phyloP scores from a whole-genome alignment of 2,329 filamentous ascomycete genomes.

The Xylariales sp. region DNA sequence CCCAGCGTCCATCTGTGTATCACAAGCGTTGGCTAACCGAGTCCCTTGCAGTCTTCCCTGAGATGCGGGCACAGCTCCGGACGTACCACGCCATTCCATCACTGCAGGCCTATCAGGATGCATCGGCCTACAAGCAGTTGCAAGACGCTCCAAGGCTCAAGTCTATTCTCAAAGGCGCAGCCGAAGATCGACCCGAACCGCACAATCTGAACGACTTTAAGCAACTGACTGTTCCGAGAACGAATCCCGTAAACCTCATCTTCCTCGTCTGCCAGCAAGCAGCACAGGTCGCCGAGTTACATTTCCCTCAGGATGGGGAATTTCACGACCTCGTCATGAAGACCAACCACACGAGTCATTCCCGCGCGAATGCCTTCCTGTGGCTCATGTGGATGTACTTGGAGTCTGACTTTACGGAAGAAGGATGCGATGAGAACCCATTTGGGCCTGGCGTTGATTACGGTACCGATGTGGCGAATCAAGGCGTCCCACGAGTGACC shows the following conservation, averaged over 20 bases:
- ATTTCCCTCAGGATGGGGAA: constrained; percentile 80
- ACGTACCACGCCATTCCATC: constrained; percentile 98
- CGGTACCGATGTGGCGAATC: constrained; percentile 58
- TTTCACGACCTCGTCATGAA: constrained; percentile 98
- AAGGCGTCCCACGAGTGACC: constrained; percentile 64
- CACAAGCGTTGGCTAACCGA: no score
- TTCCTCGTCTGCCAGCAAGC: constrained; percentile 91
- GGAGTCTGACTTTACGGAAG: constrained; percentile 87
- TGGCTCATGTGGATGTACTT: constrained; percentile 99
- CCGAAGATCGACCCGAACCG: constrained; percentile 80
- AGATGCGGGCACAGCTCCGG: constrained; percentile 95
- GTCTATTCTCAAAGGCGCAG: constrained; percentile 94
- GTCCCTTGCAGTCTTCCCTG: constrained; percentile 73
- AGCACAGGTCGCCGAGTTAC: constrained; percentile 84
- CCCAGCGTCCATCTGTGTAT: constrained; percentile 9
- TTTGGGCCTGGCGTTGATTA: constrained; percentile 73
- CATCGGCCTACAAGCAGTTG: constrained; percentile 94
- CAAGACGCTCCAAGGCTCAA: constrained; percentile 95
- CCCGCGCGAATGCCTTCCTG: constrained; percentile 81
- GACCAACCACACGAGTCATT: constrained; percentile 73
- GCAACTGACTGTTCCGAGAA: constrained; percentile 60
- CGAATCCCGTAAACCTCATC: constrained; percentile 95
- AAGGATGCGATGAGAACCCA: constrained; percentile 84
- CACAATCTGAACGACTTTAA: constrained; percentile 80
- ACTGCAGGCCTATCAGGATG: constrained; percentile 88